Evolutionary conservation across 352 stramenopile species (phyloP), one percentile per base, ranked within the genome.

Genomic region (Pythium guiyangense): DNA sequence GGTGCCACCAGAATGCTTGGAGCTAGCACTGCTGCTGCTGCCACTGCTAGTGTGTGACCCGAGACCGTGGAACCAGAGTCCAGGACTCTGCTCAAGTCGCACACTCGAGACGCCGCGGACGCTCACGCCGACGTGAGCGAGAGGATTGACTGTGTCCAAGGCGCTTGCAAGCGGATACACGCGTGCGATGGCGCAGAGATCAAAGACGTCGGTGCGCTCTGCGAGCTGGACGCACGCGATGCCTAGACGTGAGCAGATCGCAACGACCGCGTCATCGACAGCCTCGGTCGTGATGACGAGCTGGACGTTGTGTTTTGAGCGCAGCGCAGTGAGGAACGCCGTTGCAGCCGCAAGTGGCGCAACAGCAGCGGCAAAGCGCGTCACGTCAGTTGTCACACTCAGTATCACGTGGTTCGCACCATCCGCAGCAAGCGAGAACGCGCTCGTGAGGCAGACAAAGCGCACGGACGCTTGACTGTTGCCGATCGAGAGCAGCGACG

Each of bases 191-290:
- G 64, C 63, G 22, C 79, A 82, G 1, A 91, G 54, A 15, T 59
- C 60, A 1, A 67, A 57, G 0, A 91, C 45, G 46, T 93, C 80
- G 42, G 77, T 65, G 9, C 59, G 54, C 39, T 90, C 83, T 4
- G 67, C 73, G 40, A 76, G 76, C 48, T 88, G 75, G 9, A 91
- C 68, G 39, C 80, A 91, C 17, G 75, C 77, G 25, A 91, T 79
- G 12, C 52, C 56, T 1, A 80, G 63, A 1, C 62, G 67, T 11
- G 64, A 71, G 57, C 78, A 91, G 2, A 61, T 57, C 9, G 71
- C 69, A 2, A 74, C 69, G 12, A 88, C 62, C 10, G 70, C 63
- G 40, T 77, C 69, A 8, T 78, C 66, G 11, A 88, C 53, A 5
- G 59, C 63, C 50, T 87, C 69, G 0, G 71, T 77, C 40, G 64